Evolutionary conservation across 495 filamentous ascomycete genomes (phyloP).

Genomic region (Xylaria intraflava): DNA sequence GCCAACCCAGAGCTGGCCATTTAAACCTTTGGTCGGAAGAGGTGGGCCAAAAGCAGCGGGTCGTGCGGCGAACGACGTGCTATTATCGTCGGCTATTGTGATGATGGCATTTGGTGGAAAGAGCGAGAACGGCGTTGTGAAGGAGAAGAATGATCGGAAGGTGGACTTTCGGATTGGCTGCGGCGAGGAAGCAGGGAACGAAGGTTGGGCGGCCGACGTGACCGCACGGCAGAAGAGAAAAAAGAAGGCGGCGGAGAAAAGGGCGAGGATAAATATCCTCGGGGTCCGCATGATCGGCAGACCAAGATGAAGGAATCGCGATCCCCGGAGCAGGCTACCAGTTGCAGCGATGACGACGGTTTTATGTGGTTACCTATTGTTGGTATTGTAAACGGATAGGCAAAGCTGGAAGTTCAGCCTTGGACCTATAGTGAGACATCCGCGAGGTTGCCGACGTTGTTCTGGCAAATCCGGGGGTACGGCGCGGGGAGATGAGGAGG

Average conservation of each 20-base stretch:
- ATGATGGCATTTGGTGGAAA: slow-evolving; percentile 94
- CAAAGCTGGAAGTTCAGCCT: slow-evolving; percentile 28
- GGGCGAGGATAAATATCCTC: slow-evolving; percentile 38
- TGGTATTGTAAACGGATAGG: background rate
- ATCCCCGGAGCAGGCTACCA: background rate
- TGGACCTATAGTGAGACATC: slow-evolving; percentile 18
- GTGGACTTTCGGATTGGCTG: slow-evolving; percentile 25
- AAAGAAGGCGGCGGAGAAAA: slow-evolving; percentile 41
- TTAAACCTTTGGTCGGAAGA: slow-evolving; percentile 67
- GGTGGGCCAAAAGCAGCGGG: slow-evolving; percentile 89
- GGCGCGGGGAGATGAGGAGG: background rate
- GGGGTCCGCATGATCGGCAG: slow-evolving; percentile 38
- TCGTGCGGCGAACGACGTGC: slow-evolving; percentile 87
- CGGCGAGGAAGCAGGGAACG: slow-evolving; percentile 18
- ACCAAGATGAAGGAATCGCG: background rate
- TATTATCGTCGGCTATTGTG: slow-evolving; percentile 94
- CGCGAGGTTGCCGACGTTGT: slow-evolving; percentile 6
- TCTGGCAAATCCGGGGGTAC: background rate
- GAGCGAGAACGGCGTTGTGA: slow-evolving; percentile 55
- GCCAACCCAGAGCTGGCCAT: slow-evolving; percentile 82
- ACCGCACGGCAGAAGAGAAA: slow-evolving; percentile 43
- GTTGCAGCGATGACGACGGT: background rate
- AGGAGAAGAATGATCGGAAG: slow-evolving; percentile 41
- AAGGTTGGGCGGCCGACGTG: slow-evolving; percentile 24
- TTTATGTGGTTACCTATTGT: background rate